A percentile compares a stretch with the other conserved stretches of the same genome.
Conservation (phyloP, 2,329 filamentous ascomycete genomes). For the Ophiognomonia clavigignenti-juglandacearum region DNA sequence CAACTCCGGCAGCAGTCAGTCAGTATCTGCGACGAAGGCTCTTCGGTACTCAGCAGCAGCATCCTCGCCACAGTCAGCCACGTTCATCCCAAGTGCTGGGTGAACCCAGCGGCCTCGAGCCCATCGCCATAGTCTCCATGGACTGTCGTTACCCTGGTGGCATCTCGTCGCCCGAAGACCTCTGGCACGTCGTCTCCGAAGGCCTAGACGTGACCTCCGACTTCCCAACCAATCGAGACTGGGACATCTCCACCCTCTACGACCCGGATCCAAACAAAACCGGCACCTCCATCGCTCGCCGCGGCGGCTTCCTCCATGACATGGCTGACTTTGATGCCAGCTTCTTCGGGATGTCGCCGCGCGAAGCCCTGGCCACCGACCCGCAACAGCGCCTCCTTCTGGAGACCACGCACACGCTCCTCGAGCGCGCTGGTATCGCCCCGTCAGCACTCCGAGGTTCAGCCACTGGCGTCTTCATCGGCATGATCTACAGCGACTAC, state of each 20-base stretch:
- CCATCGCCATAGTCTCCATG: slow-evolving; percentile 8
- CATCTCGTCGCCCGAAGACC: slow-evolving; percentile 4
- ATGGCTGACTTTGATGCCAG: slow-evolving; percentile 19
- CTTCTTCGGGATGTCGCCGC: slow-evolving; percentile 23
- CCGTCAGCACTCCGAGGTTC: slow-evolving; percentile 16
- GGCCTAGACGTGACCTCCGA: slow-evolving; percentile 4
- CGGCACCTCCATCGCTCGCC: slow-evolving; percentile 12
- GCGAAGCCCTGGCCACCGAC: slow-evolving; percentile 19
- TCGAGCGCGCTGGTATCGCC: slow-evolving; percentile 20
- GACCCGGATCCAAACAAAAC: slow-evolving; percentile 13
- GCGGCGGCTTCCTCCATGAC: slow-evolving; percentile 3
- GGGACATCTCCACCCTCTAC: background rate
- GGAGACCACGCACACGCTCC: slow-evolving; percentile 19
- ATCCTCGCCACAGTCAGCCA: background rate
- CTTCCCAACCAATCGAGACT: slow-evolving; percentile 4
- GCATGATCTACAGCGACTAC: slow-evolving; percentile 23
- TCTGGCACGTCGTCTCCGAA: slow-evolving; percentile 1
- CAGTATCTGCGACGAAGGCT: background rate
- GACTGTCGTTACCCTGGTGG: slow-evolving; percentile 8
- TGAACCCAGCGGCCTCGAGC: background rate
- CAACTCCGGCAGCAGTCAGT: slow-evolving; percentile 1
- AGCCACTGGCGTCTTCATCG: slow-evolving; percentile 24
- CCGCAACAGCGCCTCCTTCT: slow-evolving; percentile 14
- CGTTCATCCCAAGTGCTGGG: background rate
- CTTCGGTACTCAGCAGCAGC: background rate